Evolutionary conservation across 2,329 filamentous ascomycete genomes (phyloP).

Genomic region (Colletotrichum kahawae): DNA sequence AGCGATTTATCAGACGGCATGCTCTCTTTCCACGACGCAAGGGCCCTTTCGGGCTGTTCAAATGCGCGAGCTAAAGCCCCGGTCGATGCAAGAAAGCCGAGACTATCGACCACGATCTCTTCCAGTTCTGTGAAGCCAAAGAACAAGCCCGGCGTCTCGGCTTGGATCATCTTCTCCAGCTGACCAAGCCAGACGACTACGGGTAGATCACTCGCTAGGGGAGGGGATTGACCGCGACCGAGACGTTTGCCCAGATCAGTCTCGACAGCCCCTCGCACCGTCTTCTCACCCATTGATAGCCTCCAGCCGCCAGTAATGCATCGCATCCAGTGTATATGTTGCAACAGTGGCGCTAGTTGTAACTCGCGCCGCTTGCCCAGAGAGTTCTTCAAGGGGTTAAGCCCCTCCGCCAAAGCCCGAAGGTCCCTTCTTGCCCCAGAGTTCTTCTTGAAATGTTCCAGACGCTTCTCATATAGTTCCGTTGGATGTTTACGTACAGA

Average conservation of each 20-base stretch:
- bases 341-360: background rate
- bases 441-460: background rate
- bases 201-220: background rate
- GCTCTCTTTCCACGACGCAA: background rate
- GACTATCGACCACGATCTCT: background rate
- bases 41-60: background rate
- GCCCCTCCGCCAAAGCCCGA: background rate
- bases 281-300: background rate
- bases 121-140: background rate
- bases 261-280: background rate
- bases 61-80: background rate
- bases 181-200: background rate
- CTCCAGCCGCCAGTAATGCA: background rate
- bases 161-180: background rate
- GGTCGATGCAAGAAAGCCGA: background rate
- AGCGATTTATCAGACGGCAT: background rate
- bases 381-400: background rate
- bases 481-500: background rate
- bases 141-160: background rate
- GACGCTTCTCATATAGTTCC: background rate
- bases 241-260: background rate
- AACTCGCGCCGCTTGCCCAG: background rate
- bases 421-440: background rate
- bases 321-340: background rate
- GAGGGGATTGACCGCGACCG: background rate